Conservation (phyloP, 106 monocot genomes). For the Amphibolis antarctica region DNA sequence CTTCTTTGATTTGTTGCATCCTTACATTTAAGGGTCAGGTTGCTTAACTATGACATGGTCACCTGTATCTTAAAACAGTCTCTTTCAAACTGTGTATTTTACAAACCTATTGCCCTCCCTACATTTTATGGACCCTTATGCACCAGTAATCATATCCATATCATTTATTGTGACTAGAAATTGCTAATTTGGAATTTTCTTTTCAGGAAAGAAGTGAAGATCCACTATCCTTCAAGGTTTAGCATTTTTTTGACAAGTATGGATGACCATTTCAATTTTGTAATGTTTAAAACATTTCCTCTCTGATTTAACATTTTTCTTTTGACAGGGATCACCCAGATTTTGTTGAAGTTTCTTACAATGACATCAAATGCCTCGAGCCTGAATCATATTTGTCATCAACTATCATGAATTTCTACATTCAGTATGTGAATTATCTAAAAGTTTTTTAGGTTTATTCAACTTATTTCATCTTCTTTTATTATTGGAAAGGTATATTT, state of each 20-base stretch:
- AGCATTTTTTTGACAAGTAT: background rate
- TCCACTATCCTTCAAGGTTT: conserved; percentile 86
- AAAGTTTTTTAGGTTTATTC: background rate
- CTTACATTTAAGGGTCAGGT: no score
- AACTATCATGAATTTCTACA: conserved; percentile 88
- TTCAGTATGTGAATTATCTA: conserved; percentile 41
- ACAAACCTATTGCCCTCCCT: no score
- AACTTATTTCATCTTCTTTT: background rate
- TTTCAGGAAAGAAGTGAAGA: conserved; percentile 51
- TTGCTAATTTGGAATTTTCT: conserved; percentile 8
- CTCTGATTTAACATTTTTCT: background rate
- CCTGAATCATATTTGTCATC: conserved; percentile 70
- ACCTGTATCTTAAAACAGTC: no score
- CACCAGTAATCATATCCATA: background rate
- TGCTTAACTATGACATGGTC: no score
- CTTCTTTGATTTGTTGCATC: no score
- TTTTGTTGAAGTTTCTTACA: conserved; percentile 51
- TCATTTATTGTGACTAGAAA: background rate
- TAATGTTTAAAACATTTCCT: background rate
- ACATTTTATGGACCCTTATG: no score
- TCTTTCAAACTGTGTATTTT: no score
- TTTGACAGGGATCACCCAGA: conserved; percentile 58
- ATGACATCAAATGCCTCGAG: conserved; percentile 75
- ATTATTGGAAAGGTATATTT: background rate
- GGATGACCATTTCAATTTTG: background rate